phyloP scores from a whole-genome alignment of 331 rosid species.

The Arachis monticola region DNA sequence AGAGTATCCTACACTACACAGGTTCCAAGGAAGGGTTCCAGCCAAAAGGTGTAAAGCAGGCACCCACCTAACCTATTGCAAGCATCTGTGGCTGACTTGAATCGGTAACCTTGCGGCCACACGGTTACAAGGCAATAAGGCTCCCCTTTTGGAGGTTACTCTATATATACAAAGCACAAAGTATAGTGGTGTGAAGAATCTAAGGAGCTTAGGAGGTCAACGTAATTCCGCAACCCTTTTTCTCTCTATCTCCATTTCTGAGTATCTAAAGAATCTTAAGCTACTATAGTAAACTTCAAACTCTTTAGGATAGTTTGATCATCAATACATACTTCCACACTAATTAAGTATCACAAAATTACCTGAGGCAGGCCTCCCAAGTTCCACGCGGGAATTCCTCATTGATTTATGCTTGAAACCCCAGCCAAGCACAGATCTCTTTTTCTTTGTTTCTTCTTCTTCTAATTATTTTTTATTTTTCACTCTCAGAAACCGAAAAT shows the following conservation, averaged over 20 bases:
- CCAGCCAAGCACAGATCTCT: neutral
- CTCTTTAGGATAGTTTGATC: conserved; percentile 10
- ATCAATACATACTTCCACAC: conserved; percentile 9
- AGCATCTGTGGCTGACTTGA: too few species aligned
- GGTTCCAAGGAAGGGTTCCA: too few species aligned
- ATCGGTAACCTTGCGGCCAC: too few species aligned
- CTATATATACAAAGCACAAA: neutral
- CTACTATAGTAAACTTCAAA: conserved; percentile 1
- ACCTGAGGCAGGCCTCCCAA: conserved; percentile 77
- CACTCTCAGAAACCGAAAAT: conserved; percentile 20
- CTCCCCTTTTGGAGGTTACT: too few species aligned
- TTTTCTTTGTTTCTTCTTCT: neutral
- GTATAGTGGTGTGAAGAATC: too few species aligned
- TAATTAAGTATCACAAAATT: conserved; percentile 36
- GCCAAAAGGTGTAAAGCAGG: too few species aligned
- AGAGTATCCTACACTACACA: too few species aligned
- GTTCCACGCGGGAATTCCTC: conserved; percentile 55
- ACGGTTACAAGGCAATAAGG: neutral
- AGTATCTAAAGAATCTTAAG: conserved; percentile 27
- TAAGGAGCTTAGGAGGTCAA: too few species aligned
- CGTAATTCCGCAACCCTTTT: neutral
- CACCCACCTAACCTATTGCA: too few species aligned
- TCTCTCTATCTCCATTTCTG: conserved; percentile 1
- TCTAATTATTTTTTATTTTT: neutral
- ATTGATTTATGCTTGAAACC: conserved; percentile 42